Evolutionary conservation across 2,329 filamentous ascomycete species (phyloP), one percentile per base, ranked within the genome.

Genomic region (Alternaria incomplexa): DNA sequence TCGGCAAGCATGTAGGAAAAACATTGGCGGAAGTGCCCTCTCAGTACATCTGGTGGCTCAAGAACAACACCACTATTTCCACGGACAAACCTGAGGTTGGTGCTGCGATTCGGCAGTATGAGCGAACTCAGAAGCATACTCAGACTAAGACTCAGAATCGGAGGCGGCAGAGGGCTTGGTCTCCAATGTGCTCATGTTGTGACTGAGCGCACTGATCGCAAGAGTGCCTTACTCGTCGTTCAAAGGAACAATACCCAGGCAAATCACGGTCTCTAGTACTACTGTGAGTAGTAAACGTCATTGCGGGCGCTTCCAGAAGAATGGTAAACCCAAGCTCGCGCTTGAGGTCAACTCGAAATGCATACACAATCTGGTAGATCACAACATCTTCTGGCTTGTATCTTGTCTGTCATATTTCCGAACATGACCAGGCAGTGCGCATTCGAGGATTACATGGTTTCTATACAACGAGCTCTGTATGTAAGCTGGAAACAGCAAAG

Each of bases 61-160:
- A 40, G 6, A 8, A 7, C 30, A 7, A 15, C 4, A 40, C 36
- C 0, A 40, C 2, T 1, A 40, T 40, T 40, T 0, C 0, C 0
- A 40, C 6, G 36, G 36, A 40, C 3, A 40, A 40, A 2, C 15
- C 36, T 2, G 15, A 40, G 1, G 0, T 40, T 2, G 36, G 36
- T 0, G 36, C 36, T 1, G 36, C 36, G 0, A 40, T 40, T 40
- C 36, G 36, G 1, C 36, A 40, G 36, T 3, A 17, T 17, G 36
- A 40, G 36, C 15, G n/a, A n/a, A 40, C 36, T 40, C 36, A 40
- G 9, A 40, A 40, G 4, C 32, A 8, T 1, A 36, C 32, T 1
- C 0, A 36, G 32, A n/a, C 32, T 5, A 40, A 40, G 36, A 2
- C 36, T 0, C 36, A 40, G 1, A 40, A 40, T 40, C 36, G 36